Evolutionary conservation across 768 basidiomycete species (phyloP).

Genomic region (Podaxis sp.): DNA sequence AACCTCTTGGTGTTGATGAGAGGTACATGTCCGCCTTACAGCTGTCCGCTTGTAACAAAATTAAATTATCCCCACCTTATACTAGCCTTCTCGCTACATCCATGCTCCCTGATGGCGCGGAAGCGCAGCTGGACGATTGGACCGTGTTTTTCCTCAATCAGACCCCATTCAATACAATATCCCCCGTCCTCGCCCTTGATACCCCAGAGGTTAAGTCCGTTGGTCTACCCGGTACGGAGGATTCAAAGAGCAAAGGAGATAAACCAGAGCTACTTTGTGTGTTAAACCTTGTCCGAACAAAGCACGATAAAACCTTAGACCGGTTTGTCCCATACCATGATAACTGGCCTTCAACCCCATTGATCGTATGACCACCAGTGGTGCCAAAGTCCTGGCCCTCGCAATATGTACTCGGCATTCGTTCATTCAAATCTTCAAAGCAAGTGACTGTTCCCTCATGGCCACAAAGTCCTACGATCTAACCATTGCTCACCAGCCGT

Average conservation of each 20-base stretch:
- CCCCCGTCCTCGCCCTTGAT: slow-evolving; percentile 76
- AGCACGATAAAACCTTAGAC: slow-evolving; percentile 81
- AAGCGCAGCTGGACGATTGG: slow-evolving; percentile 94
- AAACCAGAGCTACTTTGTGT: slow-evolving; percentile 75
- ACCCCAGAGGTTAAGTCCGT: slow-evolving; percentile 42
- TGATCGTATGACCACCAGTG: slow-evolving; percentile 43
- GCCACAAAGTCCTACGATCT: slow-evolving; percentile 7
- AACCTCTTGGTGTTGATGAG: slow-evolving; percentile 91
- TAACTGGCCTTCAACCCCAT: not conserved
- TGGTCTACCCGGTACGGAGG: slow-evolving; percentile 34
- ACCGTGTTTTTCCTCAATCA: slow-evolving; percentile 99
- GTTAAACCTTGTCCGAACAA: slow-evolving; percentile 87
- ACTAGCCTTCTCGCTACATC: slow-evolving; percentile 87
- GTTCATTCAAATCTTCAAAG: slow-evolving; percentile 96
- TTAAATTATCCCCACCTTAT: slow-evolving; percentile 16
- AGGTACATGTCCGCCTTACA: slow-evolving; percentile 47
- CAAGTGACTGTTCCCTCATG: slow-evolving; percentile 24
- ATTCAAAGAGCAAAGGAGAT: slow-evolving; percentile 21
- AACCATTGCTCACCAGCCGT: slow-evolving; percentile 56
- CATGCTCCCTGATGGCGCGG: slow-evolving; percentile 98
- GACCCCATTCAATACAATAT: slow-evolving; percentile 83
- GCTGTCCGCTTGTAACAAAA: not conserved
- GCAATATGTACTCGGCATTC: slow-evolving; percentile 93
- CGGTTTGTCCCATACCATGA: slow-evolving; percentile 43
- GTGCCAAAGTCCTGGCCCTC: slow-evolving; percentile 91